phyloP scores from a whole-genome alignment of 2,329 filamentous ascomycete species.

The Lachnellula occidentalis region DNA sequence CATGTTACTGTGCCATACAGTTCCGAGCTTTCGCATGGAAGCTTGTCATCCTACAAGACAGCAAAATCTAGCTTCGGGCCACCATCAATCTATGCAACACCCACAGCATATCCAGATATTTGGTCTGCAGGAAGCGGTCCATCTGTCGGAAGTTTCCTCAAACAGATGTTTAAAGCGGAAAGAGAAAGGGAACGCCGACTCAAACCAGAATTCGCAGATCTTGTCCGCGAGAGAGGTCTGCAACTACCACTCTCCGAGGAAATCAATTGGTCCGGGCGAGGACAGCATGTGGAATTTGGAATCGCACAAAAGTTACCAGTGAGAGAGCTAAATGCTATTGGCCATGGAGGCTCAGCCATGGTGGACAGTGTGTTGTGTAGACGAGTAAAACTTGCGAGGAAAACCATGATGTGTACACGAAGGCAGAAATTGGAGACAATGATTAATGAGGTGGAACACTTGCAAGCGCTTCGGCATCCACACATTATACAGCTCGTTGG shows the following conservation, averaged over 20 bases:
- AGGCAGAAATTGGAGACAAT: neutral
- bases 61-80: neutral
- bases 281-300: neutral
- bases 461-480: neutral
- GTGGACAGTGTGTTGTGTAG: neutral
- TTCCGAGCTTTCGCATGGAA: neutral
- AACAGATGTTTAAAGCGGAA: neutral
- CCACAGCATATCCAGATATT: neutral
- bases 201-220: neutral
- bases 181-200: neutral
- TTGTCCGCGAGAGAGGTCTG: neutral
- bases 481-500: constrained; percentile 5
- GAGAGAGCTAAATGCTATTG: neutral
- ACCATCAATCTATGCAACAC: neutral
- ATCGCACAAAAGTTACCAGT: neutral
- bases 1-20: neutral
- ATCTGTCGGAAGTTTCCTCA: neutral
- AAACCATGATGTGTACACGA: neutral
- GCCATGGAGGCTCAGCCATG: neutral
- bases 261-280: neutral
- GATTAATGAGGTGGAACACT: constrained; percentile 1
- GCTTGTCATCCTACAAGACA: neutral
- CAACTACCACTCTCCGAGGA: neutral
- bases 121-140: neutral
- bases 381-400: constrained; percentile 1